A percentile compares a stretch with the other conserved stretches of the same genome.
These are phyloP conservation scores for Phragmites australis DNA, from an alignment of 176 grass and related monocot species.

Conservation along the genomic window DNA sequence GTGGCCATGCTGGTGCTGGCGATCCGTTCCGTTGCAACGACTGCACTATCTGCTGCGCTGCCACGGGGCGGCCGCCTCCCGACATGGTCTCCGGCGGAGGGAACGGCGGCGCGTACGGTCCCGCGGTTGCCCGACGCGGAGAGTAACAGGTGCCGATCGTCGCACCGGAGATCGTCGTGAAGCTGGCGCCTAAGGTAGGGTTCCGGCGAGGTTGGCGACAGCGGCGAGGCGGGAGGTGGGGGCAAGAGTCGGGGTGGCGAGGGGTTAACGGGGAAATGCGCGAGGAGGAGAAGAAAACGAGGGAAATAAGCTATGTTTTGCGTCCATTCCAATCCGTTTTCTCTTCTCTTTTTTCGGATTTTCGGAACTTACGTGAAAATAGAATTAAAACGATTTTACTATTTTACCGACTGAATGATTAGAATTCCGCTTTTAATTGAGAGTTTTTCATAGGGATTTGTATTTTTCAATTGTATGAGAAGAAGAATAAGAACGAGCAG, in stretches of 20 bases:
- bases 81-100: constrained; percentile 48
- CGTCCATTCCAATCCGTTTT: too few relatives aligned
- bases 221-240: constrained; percentile 16
- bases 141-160: constrained; percentile 17
- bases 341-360: too few relatives aligned
- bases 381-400: too few relatives aligned
- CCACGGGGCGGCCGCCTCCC: constrained; percentile 44
- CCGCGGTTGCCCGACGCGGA: constrained; percentile 24
- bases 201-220: constrained; percentile 29
- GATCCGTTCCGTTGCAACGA: constrained; percentile 44
- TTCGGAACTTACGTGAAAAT: too few relatives aligned
- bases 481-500: too few relatives aligned
- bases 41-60: constrained; percentile 56
- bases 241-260: constrained; percentile 26
- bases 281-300: constrained; percentile 45
- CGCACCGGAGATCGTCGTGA: background rate
- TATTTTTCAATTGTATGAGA: too few relatives aligned
- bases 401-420: too few relatives aligned
- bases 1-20: constrained; percentile 10
- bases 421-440: too few relatives aligned
- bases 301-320: background rate
- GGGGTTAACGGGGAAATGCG: constrained; percentile 42
- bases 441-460: too few relatives aligned
- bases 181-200: constrained; percentile 17
- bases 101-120: background rate